Base-by-base conservation (phyloP, 2,329 filamentous ascomycete species). In the Penicillium sp. region DNA sequence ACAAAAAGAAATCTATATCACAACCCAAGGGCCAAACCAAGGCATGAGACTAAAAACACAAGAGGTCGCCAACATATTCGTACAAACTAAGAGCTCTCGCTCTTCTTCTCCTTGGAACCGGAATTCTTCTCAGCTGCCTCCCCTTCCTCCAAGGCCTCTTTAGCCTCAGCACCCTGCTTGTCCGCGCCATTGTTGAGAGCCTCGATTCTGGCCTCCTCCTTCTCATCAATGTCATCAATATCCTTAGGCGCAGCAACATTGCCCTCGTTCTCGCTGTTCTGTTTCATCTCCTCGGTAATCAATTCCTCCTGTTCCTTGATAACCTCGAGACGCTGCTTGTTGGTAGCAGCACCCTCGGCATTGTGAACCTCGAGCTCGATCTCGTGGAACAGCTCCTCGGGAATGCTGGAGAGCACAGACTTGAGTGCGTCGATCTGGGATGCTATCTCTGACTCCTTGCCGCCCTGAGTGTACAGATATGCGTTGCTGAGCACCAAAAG, bases 321-420 rank as follows among this genome's bases (percentile, higher is more conserved):
- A 13, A 99, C 93, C 77, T 99, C 93, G 35, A 99, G 86, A 69
- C 93, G 87, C 78, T 97, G 93, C 80, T 95, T 96, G 82, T 99
- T 99, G 58, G 93, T 99, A 19, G 93, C 93, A 10, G 91, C 92
- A 54, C 93, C 93, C 75, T 99, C 93, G 41, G 92, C 91, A 54
- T 86, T 95, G 79, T 96, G 89, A 9, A 99, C 90, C 75, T 99
- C 93, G 28, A 99, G 86, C 74, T 97, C 93, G 56, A 99, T 96
- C 77, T 99, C 93, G 78, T 99, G 93, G 88, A 95, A 99, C 34
- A 99, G 80, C 72, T 99, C 93, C 72, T 99, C 93, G 3, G 93
- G 93, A 55, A 99, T 97, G 53, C 88, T 91, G 34, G 89, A 95
- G 34, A 99, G 78, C 4, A 99, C 93, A 47, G 90, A 88, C 53